Evolutionary conservation across 805 yeast genomes (phyloP), one percentile per base, ranked within the genome.

Genomic region (Spathaspora boniae): DNA sequence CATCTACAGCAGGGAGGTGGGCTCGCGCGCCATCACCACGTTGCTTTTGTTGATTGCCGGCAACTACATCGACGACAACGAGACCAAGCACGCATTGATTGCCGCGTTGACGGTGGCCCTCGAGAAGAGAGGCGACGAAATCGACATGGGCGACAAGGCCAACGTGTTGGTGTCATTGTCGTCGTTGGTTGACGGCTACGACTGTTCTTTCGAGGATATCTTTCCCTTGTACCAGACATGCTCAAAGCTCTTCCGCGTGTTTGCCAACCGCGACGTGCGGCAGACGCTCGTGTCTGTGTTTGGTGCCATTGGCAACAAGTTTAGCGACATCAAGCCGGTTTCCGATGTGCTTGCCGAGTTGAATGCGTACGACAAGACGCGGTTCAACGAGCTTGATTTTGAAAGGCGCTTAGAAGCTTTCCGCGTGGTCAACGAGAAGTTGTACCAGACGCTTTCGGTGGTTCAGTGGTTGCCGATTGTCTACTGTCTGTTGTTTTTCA

Each of bases 381-480:
- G 86, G 35, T 60, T 87, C 37, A 80, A 78, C 21, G 88, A 83
- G 44, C 80, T 83, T 28, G 95, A 93, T 58, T 91, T 81, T 55
- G 91, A 80, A 40, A 73, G 74, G 36, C 71, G 95, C 41, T 62
- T 91, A 30, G 64, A 69, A 4, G 86, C 91, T 0, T 91, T 76
- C 55, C 75, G 77, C 36, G 52, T 50, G 12, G 67, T 91, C 34
- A 84, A 78, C 47, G 93, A 86, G 41, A 56, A 54, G 1, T 45
- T 60, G 3, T 85, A 71, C 50, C 8, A 34, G 5, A 40, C 51
- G 0, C 58, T 84, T 2, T 51, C 74, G 0, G 63, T 74, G 1
- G 28, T 58, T 3, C 86, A 86, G 47, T 93, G 98, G 98, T 45
- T 75, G 7, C 96, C 96, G 3, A 49, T 93, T 3, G 38, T 93